Evolutionary conservation across 371 early-diverging fungal species (phyloP), one percentile per base, ranked within the genome.

Genomic region (Sporodiniella umbellata): DNA sequence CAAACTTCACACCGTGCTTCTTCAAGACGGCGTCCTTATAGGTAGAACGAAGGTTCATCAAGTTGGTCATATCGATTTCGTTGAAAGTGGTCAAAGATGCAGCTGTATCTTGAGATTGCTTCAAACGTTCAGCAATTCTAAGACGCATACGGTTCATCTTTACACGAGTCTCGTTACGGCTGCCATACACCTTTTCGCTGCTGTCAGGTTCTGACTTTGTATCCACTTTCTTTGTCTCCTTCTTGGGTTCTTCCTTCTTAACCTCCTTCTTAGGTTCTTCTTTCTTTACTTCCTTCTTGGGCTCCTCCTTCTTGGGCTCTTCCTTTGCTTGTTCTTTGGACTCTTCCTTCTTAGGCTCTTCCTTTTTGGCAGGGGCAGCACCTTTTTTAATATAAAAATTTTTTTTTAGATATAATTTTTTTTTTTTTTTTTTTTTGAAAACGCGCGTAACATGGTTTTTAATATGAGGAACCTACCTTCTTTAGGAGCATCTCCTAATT

Each of bases 51-150:
- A 98, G 76, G 33, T 85, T 84, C 64, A 96, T 93, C 54, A 96
- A 66, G 77, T 85, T 88, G 56, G 80, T 84, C 98, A 98, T 98
- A 65, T 98, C 98, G 35, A 96, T 85, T 78, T 98, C 97, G 78
- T 98, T 98, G 78, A 98, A 98, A 28, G 97, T 96, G 37, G 98
- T 98, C 61, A 98, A 81, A 38, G 96, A 88, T 28, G 98, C 98
- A 25, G 96, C 95, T 37, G 84, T 92, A 70, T 94, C 88, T 76
- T 98, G 97, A 40, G 96, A 92, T 73, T 94, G 90, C 87, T 96
- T 96, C 65, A 98, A 80, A 54, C 95, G 88, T 70, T 88, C 89
- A 40, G 98, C 84, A 54, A 98, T 98, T 54, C 90, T 82, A 64
- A 83, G 66, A 45, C 98, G 92, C 98, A 98, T 98, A 56, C 97